Percentiles rank a stretch among this genome's conserved stretches.
Conservation (phyloP, 805 yeast genomes). For the Ogataea dorogensis region DNA sequence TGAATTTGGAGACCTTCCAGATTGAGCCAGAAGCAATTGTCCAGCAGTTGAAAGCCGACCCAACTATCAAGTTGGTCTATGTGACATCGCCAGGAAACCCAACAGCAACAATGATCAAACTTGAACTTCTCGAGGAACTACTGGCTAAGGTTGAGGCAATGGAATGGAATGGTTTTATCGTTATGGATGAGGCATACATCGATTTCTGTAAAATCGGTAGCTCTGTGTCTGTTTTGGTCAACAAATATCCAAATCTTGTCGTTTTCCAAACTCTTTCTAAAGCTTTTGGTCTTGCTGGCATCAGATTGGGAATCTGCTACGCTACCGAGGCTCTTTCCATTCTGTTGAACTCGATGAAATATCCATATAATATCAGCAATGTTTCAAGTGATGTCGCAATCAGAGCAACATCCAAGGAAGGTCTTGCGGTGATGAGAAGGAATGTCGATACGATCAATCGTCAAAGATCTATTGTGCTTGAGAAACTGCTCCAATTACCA, state of each 20-base stretch:
- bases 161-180: conserved; percentile 72
- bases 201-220: conserved; percentile 74
- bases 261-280: conserved; percentile 92
- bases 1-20: conserved; percentile 64
- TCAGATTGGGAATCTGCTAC: conserved; percentile 81
- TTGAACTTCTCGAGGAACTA: conserved; percentile 46
- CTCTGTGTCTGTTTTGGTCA: conserved; percentile 76
- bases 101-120: conserved; percentile 66
- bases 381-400: conserved; percentile 72
- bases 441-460: conserved; percentile 48
- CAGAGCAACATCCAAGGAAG: conserved; percentile 63
- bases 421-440: conserved; percentile 57
- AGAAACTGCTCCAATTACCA: conserved; percentile 51
- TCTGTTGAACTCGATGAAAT: conserved; percentile 85
- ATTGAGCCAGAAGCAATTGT: conserved; percentile 57
- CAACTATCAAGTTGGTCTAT: conserved; percentile 69
- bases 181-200: conserved; percentile 93
- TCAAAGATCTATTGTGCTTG: conserved; percentile 56
- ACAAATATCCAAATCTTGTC: conserved; percentile 75
- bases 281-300: conserved; percentile 95
- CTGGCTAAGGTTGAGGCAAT: conserved; percentile 38
- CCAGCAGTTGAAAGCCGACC: conserved; percentile 52
- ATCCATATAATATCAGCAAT: conserved; percentile 91
- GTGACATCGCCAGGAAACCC: conserved; percentile 98
- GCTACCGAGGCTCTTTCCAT: conserved; percentile 58